Base-by-base conservation (phyloP, 1,284 basidiomycete genomes). In the Cerrena zonata region DNA sequence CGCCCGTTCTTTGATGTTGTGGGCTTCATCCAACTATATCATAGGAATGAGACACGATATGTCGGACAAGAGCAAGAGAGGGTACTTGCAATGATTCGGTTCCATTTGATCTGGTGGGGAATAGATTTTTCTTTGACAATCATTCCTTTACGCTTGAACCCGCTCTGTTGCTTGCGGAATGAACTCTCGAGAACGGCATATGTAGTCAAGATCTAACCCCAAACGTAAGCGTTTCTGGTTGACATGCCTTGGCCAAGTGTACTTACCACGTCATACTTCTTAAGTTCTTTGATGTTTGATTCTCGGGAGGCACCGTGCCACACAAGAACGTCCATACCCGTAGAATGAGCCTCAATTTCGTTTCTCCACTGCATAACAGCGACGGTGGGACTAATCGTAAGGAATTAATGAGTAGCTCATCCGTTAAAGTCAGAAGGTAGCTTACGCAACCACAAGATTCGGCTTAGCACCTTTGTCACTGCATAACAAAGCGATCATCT, bases 301-400 rank as follows among this genome's bases (percentile, higher is more conserved):
- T 83, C 77, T 25, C 89, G 78, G 13, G 82, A 78, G 2, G 80
- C 69, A 19, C 96, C 96, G 65, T 99, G 94, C 92, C 92, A 99
- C 13, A 99, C 79, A 39, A 89, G 80, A 24, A 95, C 89, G 48
- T 83, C 83, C 61, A 93, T 72, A 5, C 84, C 84, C 54, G 86
- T 79, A 0, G 91, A 89, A 59, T 92, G 90, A 0, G 84, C 71
- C 34, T 84, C 82, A 51, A 99, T 93, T 68, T 99, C 96, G 66
- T 95, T 93, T 59, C 85, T 83, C 96, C 96, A 99, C 72, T 99
- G 95, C 86, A 99, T 94, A 57, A 99, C 84, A 22, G 96, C 96
- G 45, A 98, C 95, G 2, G 94, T 96, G 2, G 92, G 92, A 19
- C 88, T 90, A 52, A 0, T 47, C 23, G 27, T 45, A 25, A 36